These are phyloP conservation scores for Microbotryomycetes sp. DNA, from an alignment of 1,284 basidiomycete genomes.

Conservation along the genomic window DNA sequence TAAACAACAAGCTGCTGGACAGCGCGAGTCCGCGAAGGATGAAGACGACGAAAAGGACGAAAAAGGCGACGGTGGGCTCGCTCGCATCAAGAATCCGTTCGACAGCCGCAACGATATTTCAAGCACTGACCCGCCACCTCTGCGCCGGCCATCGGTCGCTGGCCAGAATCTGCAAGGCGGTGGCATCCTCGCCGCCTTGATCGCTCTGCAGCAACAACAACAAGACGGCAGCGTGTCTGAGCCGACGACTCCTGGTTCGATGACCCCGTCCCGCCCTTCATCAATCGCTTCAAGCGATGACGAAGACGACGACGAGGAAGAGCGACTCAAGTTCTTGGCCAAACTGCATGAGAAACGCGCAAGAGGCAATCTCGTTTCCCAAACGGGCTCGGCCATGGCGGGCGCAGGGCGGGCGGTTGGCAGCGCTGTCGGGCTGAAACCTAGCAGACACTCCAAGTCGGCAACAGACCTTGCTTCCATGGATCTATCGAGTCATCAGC, in stretches of 20 bases:
- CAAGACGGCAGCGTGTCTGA: slow-evolving; percentile 13
- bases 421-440: slow-evolving; percentile 1
- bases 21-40: background rate
- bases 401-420: slow-evolving; percentile 14
- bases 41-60: background rate
- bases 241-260: slow-evolving; percentile 18
- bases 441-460: background rate
- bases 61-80: background rate
- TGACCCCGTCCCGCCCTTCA: slow-evolving; percentile 7
- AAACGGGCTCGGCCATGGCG: slow-evolving; percentile 14
- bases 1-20: background rate
- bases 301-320: slow-evolving; percentile 35
- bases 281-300: slow-evolving; percentile 24
- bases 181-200: slow-evolving; percentile 34
- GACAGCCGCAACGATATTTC: background rate
- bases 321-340: slow-evolving; percentile 30
- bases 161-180: slow-evolving; percentile 7
- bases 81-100: background rate
- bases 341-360: slow-evolving; percentile 29
- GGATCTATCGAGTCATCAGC: background rate
- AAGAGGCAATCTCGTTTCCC: slow-evolving; percentile 5
- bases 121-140: background rate
- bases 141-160: background rate
- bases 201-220: slow-evolving; percentile 32
- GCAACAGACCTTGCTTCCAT: background rate